Evolutionary conservation across 2,329 filamentous ascomycete genomes (phyloP).

Genomic region (Pseudonectria buxi): DNA sequence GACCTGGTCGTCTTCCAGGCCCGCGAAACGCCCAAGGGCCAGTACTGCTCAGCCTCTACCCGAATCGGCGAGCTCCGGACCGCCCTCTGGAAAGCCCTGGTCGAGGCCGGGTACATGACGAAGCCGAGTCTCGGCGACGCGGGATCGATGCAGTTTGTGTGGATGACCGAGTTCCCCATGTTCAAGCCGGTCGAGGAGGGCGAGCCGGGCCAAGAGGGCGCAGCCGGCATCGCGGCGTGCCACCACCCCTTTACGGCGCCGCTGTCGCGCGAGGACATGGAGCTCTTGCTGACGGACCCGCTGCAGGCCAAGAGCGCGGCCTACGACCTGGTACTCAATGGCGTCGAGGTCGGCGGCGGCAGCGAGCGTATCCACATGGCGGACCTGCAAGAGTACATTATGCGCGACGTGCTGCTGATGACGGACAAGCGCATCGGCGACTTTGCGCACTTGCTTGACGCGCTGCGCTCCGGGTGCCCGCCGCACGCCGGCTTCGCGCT

Average conservation of each 20-base stretch:
- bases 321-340: constrained; percentile 94
- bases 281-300: constrained; percentile 66
- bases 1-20: constrained; percentile 80
- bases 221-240: constrained; percentile 73
- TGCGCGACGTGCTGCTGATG: constrained; percentile 80
- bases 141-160: constrained; percentile 60
- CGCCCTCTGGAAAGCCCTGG: constrained; percentile 61
- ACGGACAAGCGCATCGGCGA: constrained; percentile 62
- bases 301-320: constrained; percentile 72
- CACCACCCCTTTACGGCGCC: constrained; percentile 97
- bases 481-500: constrained; percentile 92
- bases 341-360: constrained; percentile 87
- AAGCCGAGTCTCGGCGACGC: constrained; percentile 31
- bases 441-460: constrained; percentile 79
- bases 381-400: constrained; percentile 73
- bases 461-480: constrained; percentile 78
- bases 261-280: constrained; percentile 62
- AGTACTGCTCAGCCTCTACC: constrained; percentile 52
- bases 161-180: constrained; percentile 87
- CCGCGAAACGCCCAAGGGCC: constrained; percentile 56
- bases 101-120: constrained; percentile 52
- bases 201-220: constrained; percentile 72
- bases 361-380: constrained; percentile 87
- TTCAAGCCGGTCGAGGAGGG: constrained; percentile 66
- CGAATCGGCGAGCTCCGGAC: constrained; percentile 66